Evolutionary conservation across 768 basidiomycete genomes (phyloP), one percentile per base, ranked within the genome.

Genomic region (Megacollybia marginata): DNA sequence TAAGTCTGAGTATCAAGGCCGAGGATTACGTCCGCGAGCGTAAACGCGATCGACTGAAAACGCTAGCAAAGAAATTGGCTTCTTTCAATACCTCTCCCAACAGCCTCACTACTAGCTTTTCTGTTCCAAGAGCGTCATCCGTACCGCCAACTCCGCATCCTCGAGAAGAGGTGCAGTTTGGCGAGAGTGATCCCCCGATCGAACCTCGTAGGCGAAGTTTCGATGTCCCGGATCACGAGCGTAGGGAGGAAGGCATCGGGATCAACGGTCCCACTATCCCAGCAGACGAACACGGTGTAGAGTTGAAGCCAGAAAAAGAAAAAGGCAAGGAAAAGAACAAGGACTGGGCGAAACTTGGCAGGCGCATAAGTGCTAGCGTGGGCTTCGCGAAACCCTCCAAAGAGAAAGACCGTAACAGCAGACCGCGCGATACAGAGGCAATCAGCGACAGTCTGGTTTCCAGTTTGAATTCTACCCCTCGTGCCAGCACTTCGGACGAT

Each of bases 1-100:
- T 98, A 57, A 92, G 90, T 47, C 70, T 98, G 33, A 88, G 86
- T 64, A 85, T 94, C 64, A 89, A 85, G 62, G 78, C 84, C 1
- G 88, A 92, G 53, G 86, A 91, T 55, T 88, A 88, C 52, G 70
- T 70, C 32, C 79, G 78, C 49, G 78, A 80, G 50, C 75, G 85
- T 47, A 95, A 84, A 65, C 80, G 90, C 34, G 87, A 93, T 64
- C 77, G 76, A 44, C 66, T 95, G 52, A 85, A 80, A 64, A 82
- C 79, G 45, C 68, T 93, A 44, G 88, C 88, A 15, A 83, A 80
- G 57, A 78, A 75, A 56, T 68, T 88, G 49, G 65, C 65, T 9
- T 71, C 44, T 13, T 74, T 51, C 69, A 65, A n/a, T 44, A 31
- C 38, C 20, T 55, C 28, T 59, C 60, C 0, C 59, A 61, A 44